Conservation (phyloP, 1,284 basidiomycete species). For the Ganoderma lucidum region DNA sequence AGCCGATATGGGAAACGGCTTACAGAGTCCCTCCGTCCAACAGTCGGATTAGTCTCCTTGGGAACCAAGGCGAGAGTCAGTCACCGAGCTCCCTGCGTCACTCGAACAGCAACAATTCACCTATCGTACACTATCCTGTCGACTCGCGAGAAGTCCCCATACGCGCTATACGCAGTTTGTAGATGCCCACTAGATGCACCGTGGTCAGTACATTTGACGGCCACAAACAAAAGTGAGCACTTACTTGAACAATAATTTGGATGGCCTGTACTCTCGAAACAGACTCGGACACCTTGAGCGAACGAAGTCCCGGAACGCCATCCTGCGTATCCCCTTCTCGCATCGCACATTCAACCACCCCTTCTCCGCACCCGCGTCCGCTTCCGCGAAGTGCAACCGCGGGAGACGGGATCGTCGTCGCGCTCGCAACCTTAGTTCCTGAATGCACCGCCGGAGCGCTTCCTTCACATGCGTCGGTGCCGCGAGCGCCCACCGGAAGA, state of each 20-base stretch:
- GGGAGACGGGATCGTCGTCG: neutral
- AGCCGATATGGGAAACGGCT: conserved; percentile 32
- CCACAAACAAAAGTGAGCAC: conserved; percentile 27
- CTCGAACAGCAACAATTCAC: conserved; percentile 41
- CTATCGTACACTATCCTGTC: conserved; percentile 76
- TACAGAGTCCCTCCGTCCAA: conserved; percentile 76
- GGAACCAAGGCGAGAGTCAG: neutral
- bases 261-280: conserved; percentile 57
- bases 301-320: conserved; percentile 61
- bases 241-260: conserved; percentile 75
- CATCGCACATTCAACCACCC: neutral
- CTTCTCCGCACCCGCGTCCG: neutral
- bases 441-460: conserved; percentile 12
- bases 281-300: conserved; percentile 65
- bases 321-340: conserved; percentile 36
- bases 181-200: conserved; percentile 63
- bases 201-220: neutral
- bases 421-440: neutral
- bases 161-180: conserved; percentile 72
- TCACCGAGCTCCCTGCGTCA: neutral
- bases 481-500: conserved; percentile 15
- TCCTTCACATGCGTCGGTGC: conserved; percentile 5
- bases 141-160: conserved; percentile 74
- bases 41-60: conserved; percentile 61
- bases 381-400: neutral